Evolutionary conservation across 164 flowering plant genomes (phyloP).

Genomic region (Chloranthus sessilifolius): DNA sequence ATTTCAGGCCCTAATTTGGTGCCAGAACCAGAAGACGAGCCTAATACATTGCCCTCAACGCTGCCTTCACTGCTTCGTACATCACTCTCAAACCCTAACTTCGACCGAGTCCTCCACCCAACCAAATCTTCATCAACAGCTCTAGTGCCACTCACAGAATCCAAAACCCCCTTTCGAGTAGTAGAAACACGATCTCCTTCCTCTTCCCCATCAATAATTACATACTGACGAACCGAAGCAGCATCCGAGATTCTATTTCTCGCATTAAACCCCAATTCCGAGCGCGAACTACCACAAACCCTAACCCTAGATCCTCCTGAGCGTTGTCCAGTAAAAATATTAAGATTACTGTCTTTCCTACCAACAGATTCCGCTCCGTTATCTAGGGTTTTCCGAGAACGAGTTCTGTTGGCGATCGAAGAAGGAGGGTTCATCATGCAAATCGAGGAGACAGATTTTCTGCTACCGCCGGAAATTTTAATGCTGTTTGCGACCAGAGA

Average conservation of each 20-base stretch:
- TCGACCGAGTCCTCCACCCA: slow-evolving; percentile 1
- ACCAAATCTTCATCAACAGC: background rate
- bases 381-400: slow-evolving; percentile 1
- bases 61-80: background rate
- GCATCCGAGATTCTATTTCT: background rate
- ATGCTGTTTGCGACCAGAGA: too few relatives aligned
- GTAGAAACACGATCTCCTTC: background rate
- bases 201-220: background rate
- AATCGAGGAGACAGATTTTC: too few relatives aligned
- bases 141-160: too few relatives aligned
- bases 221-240: background rate
- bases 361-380: background rate
- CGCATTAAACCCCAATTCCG: background rate
- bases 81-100: background rate
- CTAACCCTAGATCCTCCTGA: too few relatives aligned
- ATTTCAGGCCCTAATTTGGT: background rate
- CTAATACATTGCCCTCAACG: background rate
- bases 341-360: background rate
- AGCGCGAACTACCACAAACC: background rate
- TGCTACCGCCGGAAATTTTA: too few relatives aligned
- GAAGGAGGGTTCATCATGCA: slow-evolving; percentile 8
- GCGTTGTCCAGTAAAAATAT: background rate
- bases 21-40: background rate
- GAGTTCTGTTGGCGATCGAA: slow-evolving; percentile 6
- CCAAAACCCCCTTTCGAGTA: too few relatives aligned